These are phyloP conservation scores for Cercospora brassicicola DNA, from an alignment of 2,329 filamentous ascomycete genomes.

Conservation along the genomic window DNA sequence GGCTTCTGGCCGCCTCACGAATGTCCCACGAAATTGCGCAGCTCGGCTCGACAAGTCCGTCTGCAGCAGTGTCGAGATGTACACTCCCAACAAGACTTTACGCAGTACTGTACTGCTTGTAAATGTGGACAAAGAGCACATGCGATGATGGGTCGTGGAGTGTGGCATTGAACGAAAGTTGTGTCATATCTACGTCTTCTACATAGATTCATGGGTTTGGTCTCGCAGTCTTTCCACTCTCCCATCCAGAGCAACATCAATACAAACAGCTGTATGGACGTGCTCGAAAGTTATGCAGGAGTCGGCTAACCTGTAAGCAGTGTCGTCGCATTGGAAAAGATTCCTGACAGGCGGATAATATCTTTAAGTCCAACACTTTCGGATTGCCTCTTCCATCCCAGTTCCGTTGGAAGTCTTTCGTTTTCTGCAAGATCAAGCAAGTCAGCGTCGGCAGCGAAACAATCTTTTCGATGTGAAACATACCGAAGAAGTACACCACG, in stretches of 20 bases:
- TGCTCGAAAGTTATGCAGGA: not conserved
- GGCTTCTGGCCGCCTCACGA: not conserved
- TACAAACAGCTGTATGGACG: not conserved
- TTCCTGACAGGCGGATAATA: conserved; percentile 16
- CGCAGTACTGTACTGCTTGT: not conserved
- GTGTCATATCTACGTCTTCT: not conserved
- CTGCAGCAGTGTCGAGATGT: not conserved
- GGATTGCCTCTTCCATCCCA: conserved; percentile 44
- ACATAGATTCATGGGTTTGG: not conserved
- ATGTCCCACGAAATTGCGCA: not conserved
- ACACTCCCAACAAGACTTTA: not conserved
- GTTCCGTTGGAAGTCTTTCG: conserved; percentile 44
- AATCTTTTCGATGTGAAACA: not conserved
- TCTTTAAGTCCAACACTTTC: conserved; percentile 24
- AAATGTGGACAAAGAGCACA: not conserved
- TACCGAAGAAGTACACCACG: conserved; percentile 52
- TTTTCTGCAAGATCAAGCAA: conserved; percentile 39
- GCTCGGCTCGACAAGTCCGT: not conserved
- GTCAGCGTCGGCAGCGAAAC: no score
- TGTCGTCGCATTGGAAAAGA: conserved; percentile 18
- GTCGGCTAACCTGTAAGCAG: conserved; percentile 14
- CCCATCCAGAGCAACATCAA: not conserved
- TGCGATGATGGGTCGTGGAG: not conserved
- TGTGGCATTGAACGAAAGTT: not conserved
- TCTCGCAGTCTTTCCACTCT: not conserved